Evolutionary conservation across 768 basidiomycete species (phyloP), one percentile per base, ranked within the genome.

Genomic region (Gloeophyllum trabeum): DNA sequence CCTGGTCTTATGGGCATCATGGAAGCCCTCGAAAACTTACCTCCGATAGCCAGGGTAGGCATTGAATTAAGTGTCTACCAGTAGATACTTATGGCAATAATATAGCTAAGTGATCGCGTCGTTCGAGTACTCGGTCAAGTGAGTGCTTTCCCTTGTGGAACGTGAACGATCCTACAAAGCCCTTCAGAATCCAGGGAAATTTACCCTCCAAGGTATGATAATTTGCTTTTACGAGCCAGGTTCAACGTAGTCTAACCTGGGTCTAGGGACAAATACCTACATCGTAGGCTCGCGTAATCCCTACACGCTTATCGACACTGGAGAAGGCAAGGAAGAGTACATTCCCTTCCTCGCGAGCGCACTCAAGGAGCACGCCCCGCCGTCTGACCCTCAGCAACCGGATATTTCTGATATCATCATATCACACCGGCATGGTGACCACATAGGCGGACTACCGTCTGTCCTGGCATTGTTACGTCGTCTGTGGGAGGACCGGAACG

Each of bases 261-360:
- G n/a, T n/a, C n/a, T 42, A 87, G 87, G 90, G 16, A 94, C 91
- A 2, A 92, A 94, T 54, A 92, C 90, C 2, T 96, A 94, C 54
- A 66, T 96, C 47, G 51, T 93, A 35, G 89, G 89, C 19, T 60
- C 62, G 40, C 61, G 63, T 21, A 75, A 77, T 44, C 86, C 86
- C 5, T 89, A 77, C 58, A 74, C 79, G 25, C 79, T 94, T 39
- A 57, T 94, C 46, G 91, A 96, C 60, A 81, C 88, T 1, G 90
- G 79, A 7, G 81, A 92, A 58, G 88, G 86, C 2, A 63, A 65
- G 13, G 67, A 71, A 0, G 68, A 69, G 35, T 94, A 92, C 56
- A 70, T 77, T 14, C 71, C 81, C 6, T 43, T 76, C 38, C 78
- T 94, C 30, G 66, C 75, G 46, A 64, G 69, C 12, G 78, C 79